phyloP scores from a whole-genome alignment of 495 filamentous ascomycete species.

The Lindgomyces ingoldianus region DNA sequence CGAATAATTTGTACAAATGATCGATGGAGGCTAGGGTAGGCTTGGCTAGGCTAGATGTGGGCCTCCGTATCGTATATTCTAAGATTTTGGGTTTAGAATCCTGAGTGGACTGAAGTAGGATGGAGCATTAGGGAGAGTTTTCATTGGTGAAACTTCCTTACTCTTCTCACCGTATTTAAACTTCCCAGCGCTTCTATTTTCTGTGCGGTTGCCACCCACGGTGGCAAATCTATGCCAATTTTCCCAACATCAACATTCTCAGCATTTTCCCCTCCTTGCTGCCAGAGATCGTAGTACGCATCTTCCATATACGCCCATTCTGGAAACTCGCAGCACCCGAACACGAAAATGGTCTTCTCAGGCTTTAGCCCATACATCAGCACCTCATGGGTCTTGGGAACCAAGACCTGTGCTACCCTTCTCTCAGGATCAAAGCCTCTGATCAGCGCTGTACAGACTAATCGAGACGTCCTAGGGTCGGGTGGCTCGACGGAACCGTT shows the following conservation, averaged over 20 bases:
- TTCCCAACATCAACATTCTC: background rate
- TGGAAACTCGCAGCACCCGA: constrained; percentile 28
- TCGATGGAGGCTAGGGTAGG: too few species aligned
- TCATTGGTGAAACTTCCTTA: constrained; percentile 28
- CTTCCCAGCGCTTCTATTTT: constrained; percentile 15
- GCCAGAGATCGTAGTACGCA: constrained; percentile 11
- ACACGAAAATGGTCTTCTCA: constrained; percentile 27
- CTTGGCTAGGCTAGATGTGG: too few species aligned
- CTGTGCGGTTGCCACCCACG: constrained; percentile 24
- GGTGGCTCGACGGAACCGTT: constrained; percentile 6
- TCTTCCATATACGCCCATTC: constrained; percentile 34
- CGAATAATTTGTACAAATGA: too few species aligned
- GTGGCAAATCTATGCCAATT: constrained; percentile 8
- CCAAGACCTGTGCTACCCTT: constrained; percentile 15
- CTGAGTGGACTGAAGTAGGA: too few species aligned
- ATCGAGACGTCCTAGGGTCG: constrained; percentile 14
- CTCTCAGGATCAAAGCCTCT: constrained; percentile 21
- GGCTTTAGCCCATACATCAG: constrained; percentile 14
- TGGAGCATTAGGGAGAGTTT: too few species aligned
- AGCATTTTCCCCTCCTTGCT: background rate
- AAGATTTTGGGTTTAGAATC: too few species aligned
- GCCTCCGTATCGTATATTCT: too few species aligned
- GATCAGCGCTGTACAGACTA: constrained; percentile 29
- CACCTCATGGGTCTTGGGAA: constrained; percentile 18
- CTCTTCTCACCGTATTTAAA: constrained; percentile 20